phyloP scores from a whole-genome alignment of 2,329 filamentous ascomycete species.

The Trichoderma gracile region DNA sequence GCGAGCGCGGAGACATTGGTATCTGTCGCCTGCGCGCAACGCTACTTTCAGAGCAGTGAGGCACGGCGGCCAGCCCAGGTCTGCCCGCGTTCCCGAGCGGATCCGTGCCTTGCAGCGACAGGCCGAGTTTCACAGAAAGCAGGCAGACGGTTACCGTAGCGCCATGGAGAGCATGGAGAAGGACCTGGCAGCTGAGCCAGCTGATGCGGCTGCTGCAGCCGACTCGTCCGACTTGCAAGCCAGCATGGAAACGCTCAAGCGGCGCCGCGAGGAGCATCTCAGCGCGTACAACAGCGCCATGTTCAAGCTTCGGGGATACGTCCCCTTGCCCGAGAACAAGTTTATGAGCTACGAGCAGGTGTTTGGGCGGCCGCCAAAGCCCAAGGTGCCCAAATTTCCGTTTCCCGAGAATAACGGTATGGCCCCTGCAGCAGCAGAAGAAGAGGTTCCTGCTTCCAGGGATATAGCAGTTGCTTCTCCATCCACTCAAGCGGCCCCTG shows the following conservation, averaged over 20 bases:
- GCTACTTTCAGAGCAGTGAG: conserved; percentile 29
- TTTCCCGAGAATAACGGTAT: conserved; percentile 3
- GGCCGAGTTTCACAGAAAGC: conserved; percentile 36
- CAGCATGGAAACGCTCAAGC: conserved; percentile 31
- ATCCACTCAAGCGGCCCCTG: background rate
- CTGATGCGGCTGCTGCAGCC: background rate
- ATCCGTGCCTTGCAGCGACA: conserved; percentile 34
- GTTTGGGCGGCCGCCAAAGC: conserved; percentile 34
- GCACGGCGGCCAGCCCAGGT: conserved; percentile 28
- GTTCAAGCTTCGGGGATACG: conserved; percentile 35
- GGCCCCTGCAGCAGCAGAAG: background rate
- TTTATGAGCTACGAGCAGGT: conserved; percentile 34
- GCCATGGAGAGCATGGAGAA: conserved; percentile 32
- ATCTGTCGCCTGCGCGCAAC: conserved; percentile 36
- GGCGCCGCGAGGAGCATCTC: conserved; percentile 34
- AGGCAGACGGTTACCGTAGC: conserved; percentile 34
- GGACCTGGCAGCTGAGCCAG: conserved; percentile 26
- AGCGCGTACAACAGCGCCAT: conserved; percentile 34
- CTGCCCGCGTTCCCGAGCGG: conserved; percentile 30
- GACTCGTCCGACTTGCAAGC: conserved; percentile 15
- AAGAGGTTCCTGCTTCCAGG: background rate
- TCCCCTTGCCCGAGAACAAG: conserved; percentile 35
- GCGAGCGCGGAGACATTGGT: conserved; percentile 38
- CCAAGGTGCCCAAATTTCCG: conserved; percentile 13
- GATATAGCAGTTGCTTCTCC: background rate